Evolutionary conservation across 2,329 filamentous ascomycete species (phyloP).

Genomic region (Arthroderma sp.): DNA sequence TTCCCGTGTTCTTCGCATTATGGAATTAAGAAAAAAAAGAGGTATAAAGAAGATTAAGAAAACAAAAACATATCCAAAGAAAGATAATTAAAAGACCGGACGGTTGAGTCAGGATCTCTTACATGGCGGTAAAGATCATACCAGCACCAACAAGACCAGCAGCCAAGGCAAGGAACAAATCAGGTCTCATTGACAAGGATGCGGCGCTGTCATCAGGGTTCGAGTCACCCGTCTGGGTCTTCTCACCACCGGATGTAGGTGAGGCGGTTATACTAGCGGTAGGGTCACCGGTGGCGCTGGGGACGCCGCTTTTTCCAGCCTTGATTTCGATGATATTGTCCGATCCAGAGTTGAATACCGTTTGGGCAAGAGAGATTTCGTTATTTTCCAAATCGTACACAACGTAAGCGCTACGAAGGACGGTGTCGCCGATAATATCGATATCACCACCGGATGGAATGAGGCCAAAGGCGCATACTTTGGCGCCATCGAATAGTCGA

Average conservation of each 20-base stretch:
- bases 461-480: conserved; percentile 56
- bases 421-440: conserved; percentile 60
- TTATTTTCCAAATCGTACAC: conserved; percentile 63
- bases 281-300: conserved; percentile 31
- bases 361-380: conserved; percentile 56
- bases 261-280: conserved; percentile 13
- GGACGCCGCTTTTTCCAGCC: conserved; percentile 33
- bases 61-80: background rate
- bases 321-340: conserved; percentile 40
- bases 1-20: no score
- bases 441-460: conserved; percentile 42
- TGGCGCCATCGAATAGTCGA: conserved; percentile 42
- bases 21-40: no score
- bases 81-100: background rate
- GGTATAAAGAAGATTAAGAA: background rate
- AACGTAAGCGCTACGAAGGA: conserved; percentile 60
- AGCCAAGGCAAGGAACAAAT: conserved; percentile 6
- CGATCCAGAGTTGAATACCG: conserved; percentile 44
- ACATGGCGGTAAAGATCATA: conserved; percentile 10
- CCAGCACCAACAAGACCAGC: conserved; percentile 10
- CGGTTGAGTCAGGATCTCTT: background rate
- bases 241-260: conserved; percentile 4
- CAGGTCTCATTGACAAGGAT: conserved; percentile 4
- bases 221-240: background rate
- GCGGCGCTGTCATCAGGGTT: background rate